Base-by-base conservation (phyloP, 1,284 basidiomycete genomes). In the Wolfiporia cocos region DNA sequence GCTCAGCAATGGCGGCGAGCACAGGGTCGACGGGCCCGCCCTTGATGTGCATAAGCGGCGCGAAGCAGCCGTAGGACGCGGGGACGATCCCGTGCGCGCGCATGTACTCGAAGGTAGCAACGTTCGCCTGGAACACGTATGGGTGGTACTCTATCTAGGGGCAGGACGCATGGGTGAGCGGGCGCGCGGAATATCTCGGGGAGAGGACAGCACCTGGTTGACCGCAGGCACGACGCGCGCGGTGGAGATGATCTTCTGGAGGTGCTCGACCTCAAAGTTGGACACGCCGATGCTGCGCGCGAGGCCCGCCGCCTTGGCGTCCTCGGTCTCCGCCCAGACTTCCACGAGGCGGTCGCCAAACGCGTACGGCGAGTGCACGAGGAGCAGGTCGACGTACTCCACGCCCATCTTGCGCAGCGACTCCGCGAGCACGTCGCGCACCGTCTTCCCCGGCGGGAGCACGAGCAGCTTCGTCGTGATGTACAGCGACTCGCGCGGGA, bases 91-190 rank as follows among this genome's bases (percentile, higher is more conserved):
- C 71, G 49, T 84, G 68, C 49, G 83, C 64, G 50, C 70, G 62
- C 53, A 76, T 68, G 34, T 79, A 64, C 18, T 71, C 70, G 32
- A 81, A 59, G 21, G 84, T 71, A 7, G 76, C 68, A 49, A 70
- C 62, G 22, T 75, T 61, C 5, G 71, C 68, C 51, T 77, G 72
- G 67, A 73, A 81, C 32, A 89, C 65, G 60, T 91, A 87, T 4
- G 90, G 87, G 58, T 93, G 86, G 45, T 81, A 76, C 59, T 92
- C 88, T 42, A 92, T 79, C 86, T 84, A n/a, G n/a, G n/a, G n/a
- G n/a, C n/a, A n/a, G n/a, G n/a, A n/a, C n/a, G n/a, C n/a, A n/a
- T n/a, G n/a, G n/a, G n/a, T n/a, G n/a, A n/a, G n/a, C n/a, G n/a
- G n/a, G n/a, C n/a, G n/a, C n/a, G n/a, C n/a, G n/a, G 33, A 32